A percentile compares a stretch with the other conserved stretches of the same genome.
These are phyloP conservation scores for Torulaspora quercuum DNA, from an alignment of 805 yeast species.

Conservation along the genomic window DNA sequence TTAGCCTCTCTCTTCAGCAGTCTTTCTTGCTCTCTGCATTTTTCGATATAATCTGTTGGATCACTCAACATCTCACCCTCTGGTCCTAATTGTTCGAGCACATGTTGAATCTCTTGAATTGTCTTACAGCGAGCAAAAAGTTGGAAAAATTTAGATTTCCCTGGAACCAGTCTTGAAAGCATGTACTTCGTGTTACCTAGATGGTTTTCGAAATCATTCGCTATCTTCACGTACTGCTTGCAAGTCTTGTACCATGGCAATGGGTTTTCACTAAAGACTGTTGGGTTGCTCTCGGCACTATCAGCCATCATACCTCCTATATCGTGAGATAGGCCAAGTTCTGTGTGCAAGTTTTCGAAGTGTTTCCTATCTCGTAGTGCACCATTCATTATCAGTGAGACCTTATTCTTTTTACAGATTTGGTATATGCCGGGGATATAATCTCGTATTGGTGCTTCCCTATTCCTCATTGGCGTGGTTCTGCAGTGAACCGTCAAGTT, in stretches of 20 bases:
- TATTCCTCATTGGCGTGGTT: constrained; percentile 80
- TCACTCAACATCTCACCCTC: constrained; percentile 23
- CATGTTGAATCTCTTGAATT: constrained; percentile 44
- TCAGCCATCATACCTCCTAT: constrained; percentile 95
- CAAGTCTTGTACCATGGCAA: constrained; percentile 54
- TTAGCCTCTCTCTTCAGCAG: constrained; percentile 15
- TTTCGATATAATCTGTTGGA: constrained; percentile 20
- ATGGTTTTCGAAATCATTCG: constrained; percentile 56
- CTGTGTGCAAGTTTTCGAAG: constrained; percentile 46
- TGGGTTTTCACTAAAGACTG: constrained; percentile 53
- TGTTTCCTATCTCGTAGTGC: constrained; percentile 57
- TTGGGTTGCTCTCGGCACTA: constrained; percentile 81
- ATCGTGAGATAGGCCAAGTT: constrained; percentile 47
- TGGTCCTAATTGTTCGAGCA: constrained; percentile 18
- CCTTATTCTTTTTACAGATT: constrained; percentile 57
- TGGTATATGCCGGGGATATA: constrained; percentile 59
- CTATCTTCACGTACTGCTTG: constrained; percentile 53
- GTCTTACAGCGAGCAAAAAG: constrained; percentile 54
- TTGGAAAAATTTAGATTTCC: constrained; percentile 60
- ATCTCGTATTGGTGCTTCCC: constrained; percentile 75
- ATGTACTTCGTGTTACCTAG: constrained; percentile 78
- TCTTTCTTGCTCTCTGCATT: constrained; percentile 21
- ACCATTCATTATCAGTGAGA: constrained; percentile 81
- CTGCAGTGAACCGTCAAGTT: constrained; percentile 92
- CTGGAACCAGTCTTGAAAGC: constrained; percentile 73